These are phyloP conservation scores for Daldinia grandis DNA, from an alignment of 495 filamentous ascomycete species.

Conservation along the genomic window DNA sequence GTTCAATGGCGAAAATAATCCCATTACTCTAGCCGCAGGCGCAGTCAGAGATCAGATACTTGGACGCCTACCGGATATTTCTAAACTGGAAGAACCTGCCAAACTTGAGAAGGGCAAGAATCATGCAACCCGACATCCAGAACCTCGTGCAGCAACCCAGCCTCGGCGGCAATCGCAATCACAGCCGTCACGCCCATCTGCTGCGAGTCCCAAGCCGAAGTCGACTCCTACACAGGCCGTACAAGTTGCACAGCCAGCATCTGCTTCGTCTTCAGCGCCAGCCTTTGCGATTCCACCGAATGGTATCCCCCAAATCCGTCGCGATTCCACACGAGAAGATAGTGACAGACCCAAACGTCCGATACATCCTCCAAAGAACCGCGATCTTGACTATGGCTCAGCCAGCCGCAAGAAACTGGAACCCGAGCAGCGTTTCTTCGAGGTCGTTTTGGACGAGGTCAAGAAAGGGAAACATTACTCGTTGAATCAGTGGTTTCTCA, in stretches of 20 bases:
- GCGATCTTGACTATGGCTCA: slow-evolving; percentile 83
- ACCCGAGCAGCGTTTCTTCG: slow-evolving; percentile 88
- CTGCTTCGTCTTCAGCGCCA: slow-evolving; percentile 53
- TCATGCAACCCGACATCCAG: slow-evolving; percentile 58
- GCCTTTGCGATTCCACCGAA: slow-evolving; percentile 86
- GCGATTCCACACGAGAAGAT: slow-evolving; percentile 79
- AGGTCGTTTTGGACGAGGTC: slow-evolving; percentile 80
- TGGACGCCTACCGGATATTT: slow-evolving; percentile 63
- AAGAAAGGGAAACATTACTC: slow-evolving; percentile 73
- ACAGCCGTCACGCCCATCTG: slow-evolving; percentile 42
- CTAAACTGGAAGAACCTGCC: slow-evolving; percentile 55
- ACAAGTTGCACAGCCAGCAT: slow-evolving; percentile 37
- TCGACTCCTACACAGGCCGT: slow-evolving; percentile 36
- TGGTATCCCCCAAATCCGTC: slow-evolving; percentile 89
- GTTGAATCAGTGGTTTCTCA: slow-evolving; percentile 74
- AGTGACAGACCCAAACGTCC: slow-evolving; percentile 87
- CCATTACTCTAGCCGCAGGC: slow-evolving; percentile 69
- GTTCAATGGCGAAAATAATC: slow-evolving; percentile 85
- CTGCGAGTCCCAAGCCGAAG: slow-evolving; percentile 52
- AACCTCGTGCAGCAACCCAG: slow-evolving; percentile 54
- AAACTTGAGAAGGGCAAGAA: slow-evolving; percentile 64
- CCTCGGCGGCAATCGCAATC: slow-evolving; percentile 55
- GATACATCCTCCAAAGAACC: slow-evolving; percentile 87
- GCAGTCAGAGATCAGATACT: slow-evolving; percentile 68
- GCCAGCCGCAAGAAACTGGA: slow-evolving; percentile 90